phyloP scores from a whole-genome alignment of 1,139 yeast species.

The Sugiyamaella paludigena region DNA sequence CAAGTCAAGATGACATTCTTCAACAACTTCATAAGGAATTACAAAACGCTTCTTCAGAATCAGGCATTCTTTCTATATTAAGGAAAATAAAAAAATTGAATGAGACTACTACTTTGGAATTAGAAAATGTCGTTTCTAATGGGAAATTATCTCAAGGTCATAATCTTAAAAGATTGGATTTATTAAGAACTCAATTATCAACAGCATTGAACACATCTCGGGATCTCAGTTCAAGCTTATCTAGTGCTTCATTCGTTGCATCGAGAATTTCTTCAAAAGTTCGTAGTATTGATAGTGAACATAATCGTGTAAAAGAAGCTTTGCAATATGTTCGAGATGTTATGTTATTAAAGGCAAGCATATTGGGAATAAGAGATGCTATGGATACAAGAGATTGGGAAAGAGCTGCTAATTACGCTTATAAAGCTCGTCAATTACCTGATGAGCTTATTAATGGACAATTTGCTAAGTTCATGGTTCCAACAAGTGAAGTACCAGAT shows the following conservation, averaged over 20 bases:
- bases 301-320: conserved; percentile 63
- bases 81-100: conserved; percentile 12
- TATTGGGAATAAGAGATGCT: conserved; percentile 66
- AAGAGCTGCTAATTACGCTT: conserved; percentile 64
- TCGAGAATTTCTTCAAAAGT: conserved; percentile 66
- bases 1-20: no score
- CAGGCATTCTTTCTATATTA: conserved; percentile 16
- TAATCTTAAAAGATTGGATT: conserved; percentile 29
- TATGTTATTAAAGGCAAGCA: conserved; percentile 58
- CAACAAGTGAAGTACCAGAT: conserved; percentile 86
- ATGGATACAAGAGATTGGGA: conserved; percentile 69
- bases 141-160: conserved; percentile 22
- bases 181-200: conserved; percentile 33
- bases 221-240: conserved; percentile 50
- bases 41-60: conserved; percentile 6
- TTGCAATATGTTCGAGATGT: conserved; percentile 64
- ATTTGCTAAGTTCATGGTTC: conserved; percentile 82
- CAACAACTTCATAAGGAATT: not conserved
- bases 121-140: conserved; percentile 16
- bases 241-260: conserved; percentile 65
- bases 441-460: conserved; percentile 54
- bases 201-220: conserved; percentile 41
- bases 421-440: conserved; percentile 55
- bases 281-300: conserved; percentile 67
- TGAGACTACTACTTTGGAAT: conserved; percentile 6